Evolutionary conservation across 2,329 filamentous ascomycete genomes (phyloP), one percentile per base, ranked within the genome.

Genomic region (Dothistroma septosporum): DNA sequence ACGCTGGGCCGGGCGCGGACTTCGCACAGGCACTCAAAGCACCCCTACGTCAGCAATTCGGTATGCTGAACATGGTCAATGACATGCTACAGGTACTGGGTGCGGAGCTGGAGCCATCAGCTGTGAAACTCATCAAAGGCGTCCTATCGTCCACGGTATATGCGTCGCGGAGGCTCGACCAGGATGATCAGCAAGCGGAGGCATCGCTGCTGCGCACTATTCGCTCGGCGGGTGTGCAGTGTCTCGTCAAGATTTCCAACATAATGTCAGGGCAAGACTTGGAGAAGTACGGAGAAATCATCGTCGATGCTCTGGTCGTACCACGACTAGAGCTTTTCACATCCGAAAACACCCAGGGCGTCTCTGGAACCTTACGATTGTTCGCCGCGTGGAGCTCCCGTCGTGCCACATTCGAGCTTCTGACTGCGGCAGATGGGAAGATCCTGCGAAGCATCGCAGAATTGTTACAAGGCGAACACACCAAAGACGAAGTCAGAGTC

Each of bases 31-130:
- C 16, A 21, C 56, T 58, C 2, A 60, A 55, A 14, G 53, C 59
- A 21, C 64, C 70, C 2, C 69, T 85, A 7, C 76, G 92, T 69
- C 94, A 92, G 74, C 93, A 97, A 74, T 84, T 94, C 61, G 94
- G 95, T 79, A 86, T 97, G 72, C 78, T 96, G 55, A 96, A 95
- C 72, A 94, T 97, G 91, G 82, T 94, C 54, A 87, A 92, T 61
- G 87, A 93, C 11, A 85, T 97, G 73, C 86, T 97, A 61, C 88
- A 89, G 60, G 91, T 94, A 57, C 83, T 97, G 37, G 91, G 92
- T 57, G 85, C 83, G 5, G 87, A 87, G 57, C 85, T 95, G 57
- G 76, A 81, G 2, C 83, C 86, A 0, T 93, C 90, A 68, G 83
- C 88, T 53, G 78, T 83, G 16, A 83, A 82, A 12, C 80, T 97